These are phyloP conservation scores for Trametes gibbosa DNA, from an alignment of 768 basidiomycete genomes.

Conservation along the genomic window DNA sequence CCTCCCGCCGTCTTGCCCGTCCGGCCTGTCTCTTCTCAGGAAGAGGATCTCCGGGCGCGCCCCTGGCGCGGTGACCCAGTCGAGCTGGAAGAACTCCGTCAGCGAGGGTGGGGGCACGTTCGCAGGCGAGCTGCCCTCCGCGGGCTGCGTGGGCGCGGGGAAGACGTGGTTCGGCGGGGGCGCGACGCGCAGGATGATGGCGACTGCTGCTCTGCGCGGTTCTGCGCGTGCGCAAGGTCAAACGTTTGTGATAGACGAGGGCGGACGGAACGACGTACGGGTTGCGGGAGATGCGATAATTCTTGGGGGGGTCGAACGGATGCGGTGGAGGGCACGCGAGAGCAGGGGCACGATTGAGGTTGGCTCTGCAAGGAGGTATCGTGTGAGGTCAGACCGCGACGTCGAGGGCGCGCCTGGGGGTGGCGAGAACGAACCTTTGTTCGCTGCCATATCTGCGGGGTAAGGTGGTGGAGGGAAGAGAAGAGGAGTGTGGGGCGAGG, in stretches of 20 bases:
- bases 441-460: constrained; percentile 12
- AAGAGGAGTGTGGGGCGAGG: constrained; percentile 13
- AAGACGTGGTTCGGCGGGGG: constrained; percentile 41
- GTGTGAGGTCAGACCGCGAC: neutral
- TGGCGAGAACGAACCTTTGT: constrained; percentile 16
- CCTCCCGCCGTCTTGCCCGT: constrained; percentile 24
- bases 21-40: constrained; percentile 68
- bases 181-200: constrained; percentile 74
- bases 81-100: constrained; percentile 71
- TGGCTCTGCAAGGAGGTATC: constrained; percentile 12
- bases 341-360: constrained; percentile 41
- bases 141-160: constrained; percentile 37
- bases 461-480: neutral
- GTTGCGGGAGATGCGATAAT: constrained; percentile 91
- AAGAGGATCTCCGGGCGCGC: constrained; percentile 87
- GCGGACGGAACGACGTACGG: constrained; percentile 45
- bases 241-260: neutral
- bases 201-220: constrained; percentile 77
- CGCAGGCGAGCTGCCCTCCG: constrained; percentile 28
- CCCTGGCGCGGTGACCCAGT: constrained; percentile 86
- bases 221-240: constrained; percentile 40
- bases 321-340: constrained; percentile 69
- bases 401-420: neutral
- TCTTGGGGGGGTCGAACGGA: constrained; percentile 83
- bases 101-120: constrained; percentile 51